Evolutionary conservation across 139 green algal genomes (phyloP), one percentile per base, ranked within the genome.

Genomic region (Chlorella vulgaris): DNA sequence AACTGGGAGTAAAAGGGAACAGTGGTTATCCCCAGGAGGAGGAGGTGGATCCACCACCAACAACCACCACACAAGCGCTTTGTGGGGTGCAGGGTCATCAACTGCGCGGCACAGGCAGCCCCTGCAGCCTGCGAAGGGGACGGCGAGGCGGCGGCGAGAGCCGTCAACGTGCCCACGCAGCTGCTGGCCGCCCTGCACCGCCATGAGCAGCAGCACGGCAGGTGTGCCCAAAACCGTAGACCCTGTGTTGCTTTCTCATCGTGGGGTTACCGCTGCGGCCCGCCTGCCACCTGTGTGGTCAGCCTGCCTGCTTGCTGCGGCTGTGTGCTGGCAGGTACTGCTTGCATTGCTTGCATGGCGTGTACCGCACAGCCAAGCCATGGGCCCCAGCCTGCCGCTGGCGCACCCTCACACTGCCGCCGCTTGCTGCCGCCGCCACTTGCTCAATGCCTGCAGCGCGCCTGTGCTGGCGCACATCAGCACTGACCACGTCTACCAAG

Each of bases 401-500:
- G 15, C 47, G 47, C 47, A 58, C 47, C 47, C 13, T 58, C 47
- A 10, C 15, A 15, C 47, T 58, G 47, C 13, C 47, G 15, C 47
- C 47, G 47, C 47, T 58, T 58, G 15, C 15, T 15, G 13, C 10
- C 47, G 13, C 15, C 10, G 13, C 47, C 47, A 58, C 47, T 15
- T 58, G 47, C 47, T 15, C 13, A 15, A 24, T 58, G 13, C 47
- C 1, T 36, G 40, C 58, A 58, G 69, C 28, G 68, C 76, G 31
- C 84, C 85, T 0, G 36, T 92, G 10, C 82, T 97, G 2, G 82
- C 96, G 2, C 93, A 97, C 82, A 67, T 97, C 24, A 94, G 89
- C 19, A 97, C 93, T 15, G 93, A 96, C 76, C 93, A 97, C 69
- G 91, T 92, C 39, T 94, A 93, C 63, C 84, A 90, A 3, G 90